Evolutionary conservation across 1,284 basidiomycete genomes (phyloP).

Genomic region (Microbotryum silenes-acaulis): DNA sequence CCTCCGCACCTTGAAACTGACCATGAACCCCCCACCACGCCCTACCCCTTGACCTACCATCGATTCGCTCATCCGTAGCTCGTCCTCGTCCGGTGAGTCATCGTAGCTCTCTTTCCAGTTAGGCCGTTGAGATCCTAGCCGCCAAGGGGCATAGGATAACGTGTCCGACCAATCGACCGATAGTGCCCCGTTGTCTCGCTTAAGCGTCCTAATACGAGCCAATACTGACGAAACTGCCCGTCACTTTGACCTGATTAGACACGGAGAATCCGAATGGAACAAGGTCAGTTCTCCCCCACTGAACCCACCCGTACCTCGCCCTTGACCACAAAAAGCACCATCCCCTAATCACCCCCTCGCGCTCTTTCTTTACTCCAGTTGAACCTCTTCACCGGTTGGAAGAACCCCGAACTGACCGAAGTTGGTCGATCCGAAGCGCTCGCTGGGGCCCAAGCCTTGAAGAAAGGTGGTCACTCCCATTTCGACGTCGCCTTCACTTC

Average conservation of each 20-base stretch:
- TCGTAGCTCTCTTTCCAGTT: constrained; percentile 7
- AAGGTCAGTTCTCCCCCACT: too few species aligned
- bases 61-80: constrained; percentile 9
- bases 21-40: background rate
- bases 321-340: too few species aligned
- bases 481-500: constrained; percentile 44
- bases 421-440: constrained; percentile 35
- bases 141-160: constrained; percentile 24
- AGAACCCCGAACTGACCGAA: constrained; percentile 30
- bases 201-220: too few species aligned
- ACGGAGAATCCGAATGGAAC: too few species aligned
- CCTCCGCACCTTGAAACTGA: too few species aligned
- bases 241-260: too few species aligned
- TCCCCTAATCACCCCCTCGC: background rate
- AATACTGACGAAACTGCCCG: background rate
- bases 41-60: background rate
- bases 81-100: constrained; percentile 27
- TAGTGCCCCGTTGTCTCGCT: constrained; percentile 2
- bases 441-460: constrained; percentile 34
- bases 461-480: constrained; percentile 36
- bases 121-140: background rate
- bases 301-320: too few species aligned
- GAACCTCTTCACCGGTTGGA: constrained; percentile 34
- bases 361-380: constrained; percentile 5
- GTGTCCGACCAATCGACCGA: background rate